Conservation (phyloP, 371 early-diverging fungal genomes). For the Hamiltosporidium tvaerminnensis region DNA sequence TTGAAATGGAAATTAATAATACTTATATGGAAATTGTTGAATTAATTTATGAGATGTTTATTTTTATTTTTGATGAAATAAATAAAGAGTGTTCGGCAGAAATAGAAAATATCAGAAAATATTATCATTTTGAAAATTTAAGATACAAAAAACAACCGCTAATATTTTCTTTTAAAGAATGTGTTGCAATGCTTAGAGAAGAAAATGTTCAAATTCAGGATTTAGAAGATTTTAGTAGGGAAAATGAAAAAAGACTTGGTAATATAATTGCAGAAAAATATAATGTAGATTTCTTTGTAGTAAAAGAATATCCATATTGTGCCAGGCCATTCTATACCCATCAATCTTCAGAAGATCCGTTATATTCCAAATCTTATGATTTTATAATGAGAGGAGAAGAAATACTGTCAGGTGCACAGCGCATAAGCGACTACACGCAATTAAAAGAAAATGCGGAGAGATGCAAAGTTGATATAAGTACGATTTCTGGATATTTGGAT, state of each 20-base stretch:
- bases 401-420: slow-evolving; percentile 95
- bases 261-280: slow-evolving; percentile 76
- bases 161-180: slow-evolving; percentile 70
- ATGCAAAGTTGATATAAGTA: slow-evolving; percentile 64
- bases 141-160: slow-evolving; percentile 68
- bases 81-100: slow-evolving; percentile 64
- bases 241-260: slow-evolving; percentile 77
- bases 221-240: slow-evolving; percentile 58
- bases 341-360: neutral
- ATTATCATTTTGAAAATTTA: slow-evolving; percentile 77
- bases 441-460: slow-evolving; percentile 65
- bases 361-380: slow-evolving; percentile 92
- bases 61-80: slow-evolving; percentile 70
- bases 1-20: slow-evolving; percentile 94
- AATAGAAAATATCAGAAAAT: slow-evolving; percentile 68
- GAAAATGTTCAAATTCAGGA: slow-evolving; percentile 74
- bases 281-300: slow-evolving; percentile 87
- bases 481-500: slow-evolving; percentile 78
- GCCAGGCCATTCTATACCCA: slow-evolving; percentile 93
- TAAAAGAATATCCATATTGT: slow-evolving; percentile 90
- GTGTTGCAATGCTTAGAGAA: slow-evolving; percentile 70
- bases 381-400: slow-evolving; percentile 98
- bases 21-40: slow-evolving; percentile 89
- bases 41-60: slow-evolving; percentile 72
- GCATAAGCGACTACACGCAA: slow-evolving; percentile 75